Evolutionary conservation across 805 yeast genomes (phyloP).

Genomic region (Barnettozyma wickerhamii): DNA sequence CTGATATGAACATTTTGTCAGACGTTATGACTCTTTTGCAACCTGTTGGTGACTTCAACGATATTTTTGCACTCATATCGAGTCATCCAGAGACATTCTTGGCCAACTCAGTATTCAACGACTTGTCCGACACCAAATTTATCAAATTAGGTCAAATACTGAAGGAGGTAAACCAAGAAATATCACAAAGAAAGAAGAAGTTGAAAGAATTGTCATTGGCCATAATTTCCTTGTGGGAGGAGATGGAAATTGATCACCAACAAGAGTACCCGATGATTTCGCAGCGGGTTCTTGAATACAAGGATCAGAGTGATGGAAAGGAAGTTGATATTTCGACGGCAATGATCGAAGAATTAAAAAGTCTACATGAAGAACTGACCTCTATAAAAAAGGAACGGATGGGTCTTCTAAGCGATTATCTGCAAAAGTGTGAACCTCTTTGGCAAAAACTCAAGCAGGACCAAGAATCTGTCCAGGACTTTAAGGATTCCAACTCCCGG

Average conservation of each 20-base stretch:
- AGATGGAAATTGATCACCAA: conserved; percentile 22
- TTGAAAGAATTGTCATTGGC: conserved; percentile 11
- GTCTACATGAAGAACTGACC: conserved; percentile 11
- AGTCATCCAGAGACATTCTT: conserved; percentile 20
- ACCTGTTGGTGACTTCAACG: conserved; percentile 7
- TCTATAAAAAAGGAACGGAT: conserved; percentile 14
- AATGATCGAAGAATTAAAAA: conserved; percentile 11
- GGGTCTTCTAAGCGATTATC: conserved; percentile 18
- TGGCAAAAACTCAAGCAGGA: conserved; percentile 58
- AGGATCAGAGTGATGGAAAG: not conserved
- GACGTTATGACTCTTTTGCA: conserved; percentile 8
- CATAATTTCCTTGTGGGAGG: conserved; percentile 19
- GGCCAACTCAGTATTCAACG: conserved; percentile 17
- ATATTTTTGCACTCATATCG: conserved; percentile 19
- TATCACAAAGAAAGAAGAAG: conserved; percentile 11
- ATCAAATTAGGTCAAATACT: conserved; percentile 6
- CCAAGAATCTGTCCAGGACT: conserved; percentile 33
- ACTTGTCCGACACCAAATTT: conserved; percentile 20
- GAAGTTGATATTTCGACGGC: conserved; percentile 13
- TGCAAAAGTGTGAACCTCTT: conserved; percentile 40
- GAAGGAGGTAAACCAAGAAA: conserved; percentile 17
- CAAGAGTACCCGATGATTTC: conserved; percentile 18
- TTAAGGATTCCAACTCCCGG: conserved; percentile 38
- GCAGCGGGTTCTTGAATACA: conserved; percentile 12
- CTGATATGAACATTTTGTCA: conserved; percentile 11